These are phyloP conservation scores for Prunus yedoensis DNA, from an alignment of 331 rosid genomes.

Conservation along the genomic window DNA sequence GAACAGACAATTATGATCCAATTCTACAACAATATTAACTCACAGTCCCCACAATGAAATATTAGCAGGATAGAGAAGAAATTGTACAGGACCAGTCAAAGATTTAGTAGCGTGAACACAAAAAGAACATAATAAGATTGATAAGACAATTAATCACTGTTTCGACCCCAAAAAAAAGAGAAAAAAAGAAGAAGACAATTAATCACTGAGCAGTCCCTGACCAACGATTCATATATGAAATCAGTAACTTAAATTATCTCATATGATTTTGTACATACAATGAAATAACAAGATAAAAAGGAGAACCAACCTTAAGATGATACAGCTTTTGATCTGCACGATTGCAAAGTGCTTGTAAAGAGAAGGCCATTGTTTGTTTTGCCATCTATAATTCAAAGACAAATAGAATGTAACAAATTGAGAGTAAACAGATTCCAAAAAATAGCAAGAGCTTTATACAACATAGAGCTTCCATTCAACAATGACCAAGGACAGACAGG, in stretches of 20 bases:
- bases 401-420: conserved; percentile 17
- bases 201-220: background rate
- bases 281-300: background rate
- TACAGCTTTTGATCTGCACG: conserved; percentile 96
- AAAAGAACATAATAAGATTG: background rate
- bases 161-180: too few species aligned
- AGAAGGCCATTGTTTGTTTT: conserved; percentile 96
- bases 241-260: background rate
- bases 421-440: conserved; percentile 19
- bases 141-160: background rate
- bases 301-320: conserved; percentile 81
- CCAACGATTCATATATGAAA: background rate
- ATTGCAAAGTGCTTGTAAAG: conserved; percentile 69
- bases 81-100: background rate
- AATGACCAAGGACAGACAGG: background rate
- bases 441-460: conserved; percentile 8
- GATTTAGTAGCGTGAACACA: background rate
- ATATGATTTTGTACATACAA: background rate
- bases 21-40: background rate
- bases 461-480: background rate
- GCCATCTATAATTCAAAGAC: conserved; percentile 67
- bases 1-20: background rate
- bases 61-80: background rate
- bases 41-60: background rate
- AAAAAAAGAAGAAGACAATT: too few species aligned